phyloP scores from a whole-genome alignment of 2,329 filamentous ascomycete species.

The Talaromyces sp. region DNA sequence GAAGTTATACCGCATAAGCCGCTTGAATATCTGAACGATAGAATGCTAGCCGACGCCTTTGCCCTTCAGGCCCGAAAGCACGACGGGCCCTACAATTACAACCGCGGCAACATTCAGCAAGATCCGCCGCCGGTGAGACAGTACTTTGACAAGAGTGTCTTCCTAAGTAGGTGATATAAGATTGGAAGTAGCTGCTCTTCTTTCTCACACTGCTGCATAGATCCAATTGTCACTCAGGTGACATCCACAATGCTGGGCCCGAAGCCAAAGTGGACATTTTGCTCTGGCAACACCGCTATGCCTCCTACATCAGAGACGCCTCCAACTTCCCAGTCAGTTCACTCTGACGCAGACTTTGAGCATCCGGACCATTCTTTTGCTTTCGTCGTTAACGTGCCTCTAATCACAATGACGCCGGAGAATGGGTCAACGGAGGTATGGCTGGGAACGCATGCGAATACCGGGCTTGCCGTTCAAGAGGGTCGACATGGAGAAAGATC shows the following conservation, averaged over 20 bases:
- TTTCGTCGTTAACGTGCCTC: conserved; percentile 49
- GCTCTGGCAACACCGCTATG: conserved; percentile 54
- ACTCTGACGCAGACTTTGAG: conserved; percentile 55
- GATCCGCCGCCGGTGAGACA: conserved; percentile 47
- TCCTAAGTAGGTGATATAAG: conserved; percentile 43
- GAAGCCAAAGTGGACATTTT: conserved; percentile 51
- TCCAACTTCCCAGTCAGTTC: conserved; percentile 44
- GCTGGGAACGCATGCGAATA: conserved; percentile 51
- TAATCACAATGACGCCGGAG: conserved; percentile 43
- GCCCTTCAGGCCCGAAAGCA: conserved; percentile 49
- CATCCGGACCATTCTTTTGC: conserved; percentile 52
- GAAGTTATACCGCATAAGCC: conserved; percentile 45
- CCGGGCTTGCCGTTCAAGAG: conserved; percentile 51
- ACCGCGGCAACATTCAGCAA: conserved; percentile 49
- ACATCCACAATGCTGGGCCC: conserved; percentile 50
- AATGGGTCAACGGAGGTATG: conserved; percentile 56
- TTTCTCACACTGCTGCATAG: neutral
- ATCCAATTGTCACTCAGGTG: conserved; percentile 3
- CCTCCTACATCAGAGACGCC: conserved; percentile 38
- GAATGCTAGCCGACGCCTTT: conserved; percentile 55
- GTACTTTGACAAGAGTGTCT: conserved; percentile 31
- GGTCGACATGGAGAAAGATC: conserved; percentile 50
- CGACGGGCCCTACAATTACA: conserved; percentile 9
- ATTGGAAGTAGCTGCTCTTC: neutral
- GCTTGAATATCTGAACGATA: conserved; percentile 52